phyloP scores from a whole-genome alignment of 1,284 basidiomycete species.

The Moesziomyces globuligerus region DNA sequence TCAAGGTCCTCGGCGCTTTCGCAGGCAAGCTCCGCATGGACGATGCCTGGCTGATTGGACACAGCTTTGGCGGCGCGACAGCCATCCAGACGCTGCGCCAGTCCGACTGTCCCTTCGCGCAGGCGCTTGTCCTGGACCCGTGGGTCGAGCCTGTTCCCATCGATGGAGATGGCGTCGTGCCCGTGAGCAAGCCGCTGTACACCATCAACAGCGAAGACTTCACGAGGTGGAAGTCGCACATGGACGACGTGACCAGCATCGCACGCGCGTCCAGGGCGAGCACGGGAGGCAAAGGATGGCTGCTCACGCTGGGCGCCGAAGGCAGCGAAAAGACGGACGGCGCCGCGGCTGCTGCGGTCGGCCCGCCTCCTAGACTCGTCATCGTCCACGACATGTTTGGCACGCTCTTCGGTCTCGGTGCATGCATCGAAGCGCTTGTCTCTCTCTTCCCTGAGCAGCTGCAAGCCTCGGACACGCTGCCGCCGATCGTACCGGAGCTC shows the following conservation, averaged over 20 bases:
- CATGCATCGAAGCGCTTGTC: slow-evolving; percentile 43
- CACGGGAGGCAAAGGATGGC: slow-evolving; percentile 44
- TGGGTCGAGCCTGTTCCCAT: slow-evolving; percentile 53
- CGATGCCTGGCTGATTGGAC: slow-evolving; percentile 48
- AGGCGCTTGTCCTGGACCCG: slow-evolving; percentile 50
- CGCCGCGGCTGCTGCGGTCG: slow-evolving; percentile 1
- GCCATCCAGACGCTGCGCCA: slow-evolving; percentile 35
- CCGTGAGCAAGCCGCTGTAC: slow-evolving; percentile 53
- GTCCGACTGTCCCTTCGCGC: slow-evolving; percentile 36
- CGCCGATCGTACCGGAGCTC: slow-evolving; percentile 51
- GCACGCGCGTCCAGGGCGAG: slow-evolving; percentile 26
- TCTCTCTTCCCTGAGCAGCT: slow-evolving; percentile 48
- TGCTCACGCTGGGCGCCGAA: slow-evolving; percentile 50
- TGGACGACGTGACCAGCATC: slow-evolving; percentile 44
- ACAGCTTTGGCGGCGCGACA: slow-evolving; percentile 57
- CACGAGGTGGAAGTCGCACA: slow-evolving; percentile 54
- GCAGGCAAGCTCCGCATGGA: slow-evolving; percentile 38
- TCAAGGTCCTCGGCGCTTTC: slow-evolving; percentile 23
- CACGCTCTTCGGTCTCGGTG: slow-evolving; percentile 51
- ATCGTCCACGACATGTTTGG: slow-evolving; percentile 63
- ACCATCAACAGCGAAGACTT: slow-evolving; percentile 62
- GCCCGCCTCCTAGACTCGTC: slow-evolving; percentile 33
- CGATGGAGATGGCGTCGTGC: slow-evolving; percentile 14
- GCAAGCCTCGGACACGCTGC: slow-evolving; percentile 16
- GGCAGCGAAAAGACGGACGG: slow-evolving; percentile 28